These are phyloP conservation scores for Hypomyces perniciosus DNA, from an alignment of 2,329 filamentous ascomycete species.

Conservation along the genomic window DNA sequence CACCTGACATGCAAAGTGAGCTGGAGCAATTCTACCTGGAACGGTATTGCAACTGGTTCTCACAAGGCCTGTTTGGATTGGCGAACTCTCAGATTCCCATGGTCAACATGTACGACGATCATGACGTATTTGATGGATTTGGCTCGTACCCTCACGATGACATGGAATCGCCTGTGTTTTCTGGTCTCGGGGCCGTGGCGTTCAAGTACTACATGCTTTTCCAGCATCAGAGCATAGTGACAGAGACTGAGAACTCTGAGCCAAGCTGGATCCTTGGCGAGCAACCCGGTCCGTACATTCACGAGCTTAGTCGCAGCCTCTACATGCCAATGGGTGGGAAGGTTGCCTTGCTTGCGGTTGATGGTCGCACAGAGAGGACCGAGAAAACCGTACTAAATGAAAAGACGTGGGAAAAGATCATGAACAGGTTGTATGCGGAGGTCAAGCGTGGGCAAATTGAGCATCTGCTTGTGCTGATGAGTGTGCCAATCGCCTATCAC, in stretches of 20 bases:
- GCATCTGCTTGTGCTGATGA: conserved; percentile 81
- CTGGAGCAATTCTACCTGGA: conserved; percentile 84
- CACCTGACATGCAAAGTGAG: conserved; percentile 76
- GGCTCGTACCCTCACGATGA: conserved; percentile 90
- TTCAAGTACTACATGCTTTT: conserved; percentile 99
- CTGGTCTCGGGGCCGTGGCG: conserved; percentile 80
- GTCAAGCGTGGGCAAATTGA: conserved; percentile 79
- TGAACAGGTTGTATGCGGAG: conserved; percentile 78
- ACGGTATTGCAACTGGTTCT: conserved; percentile 91
- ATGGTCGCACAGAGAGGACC: conserved; percentile 86
- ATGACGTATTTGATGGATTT: conserved; percentile 86
- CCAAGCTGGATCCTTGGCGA: conserved; percentile 86
- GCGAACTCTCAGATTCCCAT: conserved; percentile 93
- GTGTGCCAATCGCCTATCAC: conserved; percentile 78
- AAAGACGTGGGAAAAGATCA: conserved; percentile 78
- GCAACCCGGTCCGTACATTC: conserved; percentile 81
- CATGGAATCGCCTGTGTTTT: conserved; percentile 86
- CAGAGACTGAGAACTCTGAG: conserved; percentile 76
- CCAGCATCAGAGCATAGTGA: conserved; percentile 83
- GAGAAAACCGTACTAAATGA: conserved; percentile 74
- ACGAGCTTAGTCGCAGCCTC: conserved; percentile 74
- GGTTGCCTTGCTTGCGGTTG: conserved; percentile 77
- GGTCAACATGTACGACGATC: conserved; percentile 97
- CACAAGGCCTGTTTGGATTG: conserved; percentile 87
- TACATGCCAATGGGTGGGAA: conserved; percentile 78